phyloP scores from a whole-genome alignment of 805 yeast genomes.

The Sugiyamaella mastotermitis region DNA sequence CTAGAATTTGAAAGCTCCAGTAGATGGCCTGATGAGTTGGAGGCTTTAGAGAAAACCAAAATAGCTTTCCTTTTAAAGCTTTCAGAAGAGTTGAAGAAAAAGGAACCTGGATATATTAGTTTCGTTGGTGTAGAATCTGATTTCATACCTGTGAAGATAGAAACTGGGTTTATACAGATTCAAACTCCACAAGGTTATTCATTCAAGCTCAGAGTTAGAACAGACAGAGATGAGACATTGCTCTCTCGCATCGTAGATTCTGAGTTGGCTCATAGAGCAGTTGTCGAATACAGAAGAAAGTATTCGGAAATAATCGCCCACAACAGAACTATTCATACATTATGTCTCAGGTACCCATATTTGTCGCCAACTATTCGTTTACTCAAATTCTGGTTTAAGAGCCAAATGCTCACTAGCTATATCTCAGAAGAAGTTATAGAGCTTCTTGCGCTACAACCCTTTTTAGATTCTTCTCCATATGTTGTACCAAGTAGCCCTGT shows the following conservation, averaged over 20 bases:
- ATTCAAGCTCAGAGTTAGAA: constrained; percentile 65
- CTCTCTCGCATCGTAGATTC: constrained; percentile 36
- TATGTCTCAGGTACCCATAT: constrained; percentile 65
- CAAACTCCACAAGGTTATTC: constrained; percentile 89
- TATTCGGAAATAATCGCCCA: constrained; percentile 71
- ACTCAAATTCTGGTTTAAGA: constrained; percentile 84
- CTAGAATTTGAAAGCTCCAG: constrained; percentile 83
- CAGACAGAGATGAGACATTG: constrained; percentile 77
- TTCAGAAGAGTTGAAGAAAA: constrained; percentile 38
- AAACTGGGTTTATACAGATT: constrained; percentile 34
- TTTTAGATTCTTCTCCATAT: constrained; percentile 85
- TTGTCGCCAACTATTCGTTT: constrained; percentile 77
- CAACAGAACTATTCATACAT: constrained; percentile 66
- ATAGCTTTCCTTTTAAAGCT: constrained; percentile 81
- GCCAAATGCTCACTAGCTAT: constrained; percentile 68
- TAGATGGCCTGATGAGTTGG: constrained; percentile 93
- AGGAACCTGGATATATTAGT: constrained; percentile 46
- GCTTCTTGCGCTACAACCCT: constrained; percentile 73
- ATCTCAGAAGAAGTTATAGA: constrained; percentile 77
- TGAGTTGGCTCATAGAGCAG: constrained; percentile 42
- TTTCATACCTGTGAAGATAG: constrained; percentile 19
- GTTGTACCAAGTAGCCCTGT: constrained; percentile 71
- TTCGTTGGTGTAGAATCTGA: constrained; percentile 59
- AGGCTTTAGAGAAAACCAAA: constrained; percentile 81
- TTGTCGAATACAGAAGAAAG: constrained; percentile 38